Evolutionary conservation across 495 filamentous ascomycete genomes (phyloP).

Genomic region (Podospora comata): DNA sequence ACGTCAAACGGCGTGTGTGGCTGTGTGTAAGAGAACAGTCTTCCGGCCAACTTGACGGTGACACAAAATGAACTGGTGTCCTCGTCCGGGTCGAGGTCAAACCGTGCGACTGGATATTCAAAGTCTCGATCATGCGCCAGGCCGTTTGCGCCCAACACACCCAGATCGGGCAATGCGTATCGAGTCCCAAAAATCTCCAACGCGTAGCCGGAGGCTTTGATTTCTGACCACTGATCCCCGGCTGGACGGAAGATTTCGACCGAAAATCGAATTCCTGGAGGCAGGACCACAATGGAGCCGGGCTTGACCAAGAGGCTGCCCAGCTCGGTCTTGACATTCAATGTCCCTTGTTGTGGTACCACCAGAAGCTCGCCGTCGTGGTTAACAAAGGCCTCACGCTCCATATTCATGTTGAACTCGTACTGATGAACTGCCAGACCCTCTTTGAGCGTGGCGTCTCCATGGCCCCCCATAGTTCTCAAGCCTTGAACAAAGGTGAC

Average conservation of each 20-base stretch:
- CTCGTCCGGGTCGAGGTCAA: conserved; percentile 45
- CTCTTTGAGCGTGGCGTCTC: conserved; percentile 63
- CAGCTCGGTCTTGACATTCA: conserved; percentile 68
- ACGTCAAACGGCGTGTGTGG: conserved; percentile 71
- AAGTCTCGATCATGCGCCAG: conserved; percentile 72
- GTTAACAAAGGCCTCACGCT: conserved; percentile 62
- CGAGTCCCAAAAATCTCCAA: conserved; percentile 66
- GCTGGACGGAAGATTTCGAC: conserved; percentile 30
- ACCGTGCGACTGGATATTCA: conserved; percentile 63
- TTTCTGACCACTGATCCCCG: not conserved
- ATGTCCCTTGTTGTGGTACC: conserved; percentile 60
- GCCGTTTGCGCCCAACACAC: conserved; percentile 68
- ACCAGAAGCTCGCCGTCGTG: conserved; percentile 71
- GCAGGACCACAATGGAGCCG: conserved; percentile 67
- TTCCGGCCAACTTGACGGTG: conserved; percentile 63
- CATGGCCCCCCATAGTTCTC: conserved; percentile 63
- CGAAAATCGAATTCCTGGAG: conserved; percentile 63
- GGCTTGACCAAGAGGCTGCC: conserved; percentile 55
- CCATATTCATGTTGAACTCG: conserved; percentile 65
- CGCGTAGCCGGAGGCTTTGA: conserved; percentile 53
- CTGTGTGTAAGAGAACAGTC: conserved; percentile 60
- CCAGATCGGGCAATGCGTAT: conserved; percentile 67
- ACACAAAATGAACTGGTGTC: conserved; percentile 43
- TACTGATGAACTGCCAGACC: conserved; percentile 68
- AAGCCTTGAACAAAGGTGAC: conserved; percentile 67